These are phyloP conservation scores for Draba incana DNA, from an alignment of 345 rosid species.

Conservation along the genomic window DNA sequence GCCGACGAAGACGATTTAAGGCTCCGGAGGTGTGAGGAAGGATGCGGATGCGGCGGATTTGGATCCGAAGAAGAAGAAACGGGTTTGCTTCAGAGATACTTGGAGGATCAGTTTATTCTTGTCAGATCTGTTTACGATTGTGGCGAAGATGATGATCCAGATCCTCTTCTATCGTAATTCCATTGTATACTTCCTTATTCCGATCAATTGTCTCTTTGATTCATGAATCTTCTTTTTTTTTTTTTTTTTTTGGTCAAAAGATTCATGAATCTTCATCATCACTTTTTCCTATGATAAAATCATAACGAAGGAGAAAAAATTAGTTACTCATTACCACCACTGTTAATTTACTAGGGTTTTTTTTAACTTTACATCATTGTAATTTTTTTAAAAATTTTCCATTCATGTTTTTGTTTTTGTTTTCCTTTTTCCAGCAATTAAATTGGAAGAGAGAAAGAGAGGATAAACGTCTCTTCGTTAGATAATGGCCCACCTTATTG, in stretches of 20 bases:
- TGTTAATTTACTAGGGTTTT: not conserved
- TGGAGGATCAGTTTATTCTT: slow-evolving; percentile 64
- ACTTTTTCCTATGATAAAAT: not conserved
- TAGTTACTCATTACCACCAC: not conserved
- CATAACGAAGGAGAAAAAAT: not conserved
- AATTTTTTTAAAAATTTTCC: not conserved
- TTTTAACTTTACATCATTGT: not conserved
- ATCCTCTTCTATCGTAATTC: slow-evolving; percentile 47
- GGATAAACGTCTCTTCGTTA: not conserved
- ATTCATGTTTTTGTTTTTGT: not conserved
- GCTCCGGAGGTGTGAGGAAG: slow-evolving; percentile 59
- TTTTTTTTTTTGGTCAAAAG: no score
- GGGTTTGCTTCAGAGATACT: slow-evolving; percentile 63
- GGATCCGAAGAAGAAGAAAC: slow-evolving; percentile 39
- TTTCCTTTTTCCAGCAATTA: not conserved
- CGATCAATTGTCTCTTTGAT: not conserved
- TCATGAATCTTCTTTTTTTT: no score
- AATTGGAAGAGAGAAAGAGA: not conserved
- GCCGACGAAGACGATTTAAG: slow-evolving; percentile 42
- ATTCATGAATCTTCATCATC: not conserved
- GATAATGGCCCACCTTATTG: not conserved
- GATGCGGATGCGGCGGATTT: slow-evolving; percentile 43
- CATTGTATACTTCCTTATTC: not conserved
- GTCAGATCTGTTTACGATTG: slow-evolving; percentile 65
- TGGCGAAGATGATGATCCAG: slow-evolving; percentile 45